phyloP scores from a whole-genome alignment of 306 rosid species.

The Fagus sylvatica region DNA sequence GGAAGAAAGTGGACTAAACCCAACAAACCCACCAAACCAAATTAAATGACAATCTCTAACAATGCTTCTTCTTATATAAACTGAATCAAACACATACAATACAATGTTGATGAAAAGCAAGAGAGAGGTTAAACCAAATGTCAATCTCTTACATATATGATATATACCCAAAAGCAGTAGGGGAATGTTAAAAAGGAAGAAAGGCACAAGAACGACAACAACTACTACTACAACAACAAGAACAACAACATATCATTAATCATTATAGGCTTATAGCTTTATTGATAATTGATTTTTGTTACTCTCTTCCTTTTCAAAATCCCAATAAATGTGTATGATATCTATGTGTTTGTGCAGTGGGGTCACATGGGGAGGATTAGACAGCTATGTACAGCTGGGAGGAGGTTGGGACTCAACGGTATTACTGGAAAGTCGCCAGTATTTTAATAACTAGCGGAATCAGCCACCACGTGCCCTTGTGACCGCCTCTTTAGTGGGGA shows the following conservation, averaged over 20 bases:
- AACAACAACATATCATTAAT: background rate
- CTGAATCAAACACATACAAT: background rate
- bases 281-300: background rate
- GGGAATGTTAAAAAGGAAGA: constrained; percentile 33
- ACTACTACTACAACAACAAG: constrained; percentile 6
- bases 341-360: constrained; percentile 9
- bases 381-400: constrained; percentile 60
- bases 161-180: constrained; percentile 5
- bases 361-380: constrained; percentile 35
- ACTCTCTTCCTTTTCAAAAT: background rate
- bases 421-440: constrained; percentile 50
- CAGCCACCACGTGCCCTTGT: constrained; percentile 50
- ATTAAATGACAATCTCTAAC: constrained; percentile 6
- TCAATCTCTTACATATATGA: background rate
- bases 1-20: background rate
- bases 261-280: background rate
- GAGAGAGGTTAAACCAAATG: background rate
- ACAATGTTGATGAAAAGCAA: background rate
- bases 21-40: constrained; percentile 14
- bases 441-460: constrained; percentile 20
- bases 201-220: constrained; percentile 6
- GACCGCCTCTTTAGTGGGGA: constrained; percentile 34
- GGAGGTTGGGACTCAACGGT: constrained; percentile 61
- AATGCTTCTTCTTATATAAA: background rate
- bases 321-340: constrained; percentile 2